A percentile compares a stretch with the other conserved stretches of the same genome.
Conservation (phyloP, 1,284 basidiomycete genomes). For the Ceratorhiza oryzae-sativae region DNA sequence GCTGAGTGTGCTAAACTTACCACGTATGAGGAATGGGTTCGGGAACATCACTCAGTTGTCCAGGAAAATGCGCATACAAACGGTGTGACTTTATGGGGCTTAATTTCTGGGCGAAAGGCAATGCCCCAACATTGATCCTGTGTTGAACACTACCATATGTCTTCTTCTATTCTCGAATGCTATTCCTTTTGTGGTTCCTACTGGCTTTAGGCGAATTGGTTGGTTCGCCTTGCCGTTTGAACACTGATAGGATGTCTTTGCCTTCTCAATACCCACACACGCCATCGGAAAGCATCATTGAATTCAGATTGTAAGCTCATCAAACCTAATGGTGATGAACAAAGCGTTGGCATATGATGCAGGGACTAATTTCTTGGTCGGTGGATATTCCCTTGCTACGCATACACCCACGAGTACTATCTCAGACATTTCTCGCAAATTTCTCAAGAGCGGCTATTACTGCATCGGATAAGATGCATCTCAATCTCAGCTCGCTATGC, state of each 20-base stretch:
- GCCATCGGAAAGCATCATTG: no score
- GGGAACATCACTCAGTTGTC: background rate
- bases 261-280: no score
- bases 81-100: slow-evolving; percentile 1
- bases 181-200: no score
- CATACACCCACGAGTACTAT: background rate
- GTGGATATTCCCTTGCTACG: slow-evolving; percentile 39
- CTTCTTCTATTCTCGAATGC: no score
- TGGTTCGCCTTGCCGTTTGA: no score
- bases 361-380: slow-evolving; percentile 32
- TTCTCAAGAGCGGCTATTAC: slow-evolving; percentile 57
- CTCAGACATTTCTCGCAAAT: background rate
- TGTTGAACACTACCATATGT: no score
- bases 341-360: slow-evolving; percentile 34
- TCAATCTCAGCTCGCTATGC: slow-evolving; percentile 39
- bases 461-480: slow-evolving; percentile 54
- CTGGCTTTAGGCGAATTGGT: no score
- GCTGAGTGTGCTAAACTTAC: background rate
- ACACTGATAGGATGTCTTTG: no score
- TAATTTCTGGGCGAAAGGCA: background rate
- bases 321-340: background rate
- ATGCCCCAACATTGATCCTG: background rate
- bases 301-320: no score
- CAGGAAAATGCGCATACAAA: background rate
- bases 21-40: slow-evolving; percentile 1